Conservation (phyloP, 2,329 filamentous ascomycete genomes). For the Chalaropsis thielavioides region DNA sequence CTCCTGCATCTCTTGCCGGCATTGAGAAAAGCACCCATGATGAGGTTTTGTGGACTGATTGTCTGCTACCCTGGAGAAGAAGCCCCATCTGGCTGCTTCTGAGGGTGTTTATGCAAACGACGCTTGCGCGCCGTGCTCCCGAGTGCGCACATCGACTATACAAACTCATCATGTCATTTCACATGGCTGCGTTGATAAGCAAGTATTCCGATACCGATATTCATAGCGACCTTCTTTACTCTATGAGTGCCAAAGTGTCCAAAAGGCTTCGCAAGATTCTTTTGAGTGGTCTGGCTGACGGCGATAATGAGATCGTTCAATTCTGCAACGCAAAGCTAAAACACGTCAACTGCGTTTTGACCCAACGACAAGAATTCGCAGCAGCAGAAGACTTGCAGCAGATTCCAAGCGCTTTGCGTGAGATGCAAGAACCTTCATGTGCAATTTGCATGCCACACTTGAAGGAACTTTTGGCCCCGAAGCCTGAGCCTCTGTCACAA, state of each 20-base stretch:
- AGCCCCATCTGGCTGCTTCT: conserved; percentile 42
- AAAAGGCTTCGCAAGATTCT: conserved; percentile 30
- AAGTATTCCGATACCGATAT: conserved; percentile 17
- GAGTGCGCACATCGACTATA: conserved; percentile 24
- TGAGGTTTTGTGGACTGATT: conserved; percentile 33
- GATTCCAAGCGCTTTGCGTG: neutral
- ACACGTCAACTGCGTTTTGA: neutral
- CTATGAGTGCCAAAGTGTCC: conserved; percentile 32
- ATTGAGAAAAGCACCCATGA: conserved; percentile 41
- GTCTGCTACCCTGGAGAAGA: conserved; percentile 32
- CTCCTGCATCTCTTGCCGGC: conserved; percentile 18
- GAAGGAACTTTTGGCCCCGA: neutral
- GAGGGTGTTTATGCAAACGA: conserved; percentile 35
- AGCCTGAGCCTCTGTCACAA: neutral
- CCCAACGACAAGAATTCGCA: neutral
- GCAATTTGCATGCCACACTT: neutral
- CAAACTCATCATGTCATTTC: conserved; percentile 37
- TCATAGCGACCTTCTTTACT: conserved; percentile 24
- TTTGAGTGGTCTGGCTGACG: neutral
- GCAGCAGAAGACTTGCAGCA: neutral
- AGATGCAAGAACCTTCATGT: neutral
- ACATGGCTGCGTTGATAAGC: conserved; percentile 29
- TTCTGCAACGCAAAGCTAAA: neutral
- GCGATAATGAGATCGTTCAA: neutral
- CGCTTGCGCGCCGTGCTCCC: neutral